Base-by-base conservation (phyloP, 331 rosid genomes). In the Malus hybrid region DNA sequence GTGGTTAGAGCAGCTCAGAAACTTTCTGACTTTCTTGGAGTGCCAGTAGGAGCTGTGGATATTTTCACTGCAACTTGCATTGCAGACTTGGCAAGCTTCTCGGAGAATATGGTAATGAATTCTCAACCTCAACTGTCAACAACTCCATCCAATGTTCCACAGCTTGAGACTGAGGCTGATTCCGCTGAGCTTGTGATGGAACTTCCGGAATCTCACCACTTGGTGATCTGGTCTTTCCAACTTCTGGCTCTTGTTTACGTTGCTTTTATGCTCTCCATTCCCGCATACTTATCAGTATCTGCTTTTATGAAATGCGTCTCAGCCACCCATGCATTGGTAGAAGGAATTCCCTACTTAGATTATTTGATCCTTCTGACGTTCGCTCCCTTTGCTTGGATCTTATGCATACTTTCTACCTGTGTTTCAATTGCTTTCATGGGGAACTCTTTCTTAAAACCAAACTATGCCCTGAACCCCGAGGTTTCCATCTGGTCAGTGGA, bases 311-410 rank as follows among this genome's bases (percentile, higher is more conserved):
- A 76, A 10, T 86, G 88, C 82, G 65, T 75, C 60, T 80, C 60
- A 65, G 52, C 78, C 42, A 66, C 72, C 70, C 78, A 74, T 74
- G 33, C 67, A 73, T 53, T 77, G 36, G 66, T 77, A 68, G 79
- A 68, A 67, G 80, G 85, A 70, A 36, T 82, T 68, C 77, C 84
- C 60, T 77, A 85, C 83, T 65, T 80, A 63, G 74, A 74, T 29
- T 91, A 86, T 80, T 74, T 91, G 66, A 55, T 82, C 63, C 63
- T 89, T 55, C 73, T 93, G 63, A 44, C 80, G 74, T 65, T 87
- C 10, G 90, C 98, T 75, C 96, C 98, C 68, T 82, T 93, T 80
- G 91, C 96, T 70, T 93, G 98, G 97, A 91, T 89, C 75, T 87
- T 87, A 34, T 93, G 98, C 91, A 91, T 93, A 22, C 80, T 81